Base-by-base conservation (phyloP, 169 alveolate species). In the Plasmodium inui region DNA sequence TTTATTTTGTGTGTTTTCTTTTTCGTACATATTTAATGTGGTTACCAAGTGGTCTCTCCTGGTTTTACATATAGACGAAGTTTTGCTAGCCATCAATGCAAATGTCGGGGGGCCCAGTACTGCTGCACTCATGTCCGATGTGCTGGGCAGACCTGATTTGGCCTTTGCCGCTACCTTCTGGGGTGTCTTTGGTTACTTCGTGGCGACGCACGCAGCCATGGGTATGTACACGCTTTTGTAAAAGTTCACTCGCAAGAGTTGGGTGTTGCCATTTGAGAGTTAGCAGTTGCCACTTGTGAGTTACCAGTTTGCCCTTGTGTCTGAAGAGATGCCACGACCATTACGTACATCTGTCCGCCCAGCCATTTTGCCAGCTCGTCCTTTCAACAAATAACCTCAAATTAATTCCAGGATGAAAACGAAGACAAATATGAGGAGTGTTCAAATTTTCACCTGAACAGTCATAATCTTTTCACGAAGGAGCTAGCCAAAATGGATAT, bases 101-200 rank as follows among this genome's bases (percentile, higher is more conserved):
- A 84, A 84, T 61, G 57, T 84, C 34, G 92, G 92, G n/a, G 92
- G 92, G 6, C 92, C 92, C 30, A 84, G 84, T 30, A 57, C 92
- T 39, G 82, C 92, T 84, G 57, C 92, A 3, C 30, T 84, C 30
- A 84, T 84, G 92, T 84, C 92, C 39, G 72, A 84, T 72, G 37
- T 84, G n/a, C 41, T 86, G 19, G 70, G 50, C 28, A 61, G 73
- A 70, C 85, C 72, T 53, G 85, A 86, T 86, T 76, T 86, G 57
- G 41, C 85, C 55, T 61, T 86, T 76, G 93, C 85, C 76, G 44
- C 86, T 1, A 46, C 74, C 30, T 17, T 76, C 44, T 86, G 93
- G 93, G 93, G 93, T 12, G 50, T 73, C 71, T 17, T 86, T 37
- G 85, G 92, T 10, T 86, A 74, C 67, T 86, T 86, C 41, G 46